phyloP scores from a whole-genome alignment of 352 stramenopile genomes.

The Elongisporangium undulatum region DNA sequence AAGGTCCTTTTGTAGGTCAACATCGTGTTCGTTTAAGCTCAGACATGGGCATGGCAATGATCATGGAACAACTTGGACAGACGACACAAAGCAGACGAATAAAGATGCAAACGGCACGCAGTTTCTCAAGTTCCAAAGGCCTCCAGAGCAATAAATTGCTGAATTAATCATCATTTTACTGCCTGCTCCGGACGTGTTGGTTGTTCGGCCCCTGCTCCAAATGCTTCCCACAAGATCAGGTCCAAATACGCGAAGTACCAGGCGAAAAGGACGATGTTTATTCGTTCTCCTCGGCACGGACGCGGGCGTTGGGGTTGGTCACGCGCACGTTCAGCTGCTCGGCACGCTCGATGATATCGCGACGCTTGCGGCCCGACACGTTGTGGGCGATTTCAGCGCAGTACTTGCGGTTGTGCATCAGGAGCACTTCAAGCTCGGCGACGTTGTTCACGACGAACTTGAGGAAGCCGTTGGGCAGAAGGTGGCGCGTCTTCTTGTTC shows the following conservation, averaged over 20 bases:
- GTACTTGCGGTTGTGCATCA: conserved; percentile 97
- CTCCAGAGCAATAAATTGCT: conserved; percentile 21
- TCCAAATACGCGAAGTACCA: conserved; percentile 5
- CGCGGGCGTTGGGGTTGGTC: conserved; percentile 97
- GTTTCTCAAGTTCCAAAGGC: neutral
- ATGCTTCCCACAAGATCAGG: conserved; percentile 5
- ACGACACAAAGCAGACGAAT: conserved; percentile 4
- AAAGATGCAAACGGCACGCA: conserved; percentile 9
- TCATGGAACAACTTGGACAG: neutral
- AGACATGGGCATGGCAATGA: neutral
- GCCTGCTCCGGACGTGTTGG: conserved; percentile 14
- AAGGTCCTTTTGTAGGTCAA: too few species aligned
- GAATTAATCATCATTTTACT: conserved; percentile 25
- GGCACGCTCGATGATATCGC: conserved; percentile 97
- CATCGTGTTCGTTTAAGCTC: too few species aligned
- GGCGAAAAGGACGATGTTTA: conserved; percentile 35
- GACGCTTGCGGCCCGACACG: conserved; percentile 95
- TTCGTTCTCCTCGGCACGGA: conserved; percentile 96
- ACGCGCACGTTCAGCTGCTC: conserved; percentile 98
- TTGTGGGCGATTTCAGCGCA: conserved; percentile 98
- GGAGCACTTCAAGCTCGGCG: conserved; percentile 95
- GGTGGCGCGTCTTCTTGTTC: conserved; percentile 98
- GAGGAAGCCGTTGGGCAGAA: conserved; percentile 99
- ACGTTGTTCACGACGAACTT: conserved; percentile 99
- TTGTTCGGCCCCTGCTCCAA: conserved; percentile 4